A percentile compares a stretch with the other conserved stretches of the same genome.
Conservation (phyloP, 2,329 filamentous ascomycete genomes). For the Trichoderma lentiforme region DNA sequence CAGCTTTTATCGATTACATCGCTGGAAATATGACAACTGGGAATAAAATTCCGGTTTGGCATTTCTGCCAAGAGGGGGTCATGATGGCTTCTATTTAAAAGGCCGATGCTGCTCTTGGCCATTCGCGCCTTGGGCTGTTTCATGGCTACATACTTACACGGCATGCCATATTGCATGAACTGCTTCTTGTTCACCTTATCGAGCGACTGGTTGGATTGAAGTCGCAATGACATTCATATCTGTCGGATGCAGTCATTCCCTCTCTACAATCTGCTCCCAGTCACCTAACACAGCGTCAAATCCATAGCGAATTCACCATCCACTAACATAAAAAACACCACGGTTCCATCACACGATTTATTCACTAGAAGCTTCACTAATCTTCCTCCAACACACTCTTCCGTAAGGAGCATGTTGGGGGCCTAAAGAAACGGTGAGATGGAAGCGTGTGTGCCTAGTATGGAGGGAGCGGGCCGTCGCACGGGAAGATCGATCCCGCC, state of each 20-base stretch:
- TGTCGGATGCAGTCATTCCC: not conserved
- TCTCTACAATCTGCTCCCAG: not conserved
- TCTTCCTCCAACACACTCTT: not conserved
- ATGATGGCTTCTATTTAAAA: not conserved
- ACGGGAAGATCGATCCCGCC: not conserved
- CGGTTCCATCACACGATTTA: not conserved
- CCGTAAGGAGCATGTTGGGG: not conserved
- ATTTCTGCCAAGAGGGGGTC: too few species aligned
- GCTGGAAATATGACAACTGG: not conserved
- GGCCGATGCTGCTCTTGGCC: not conserved
- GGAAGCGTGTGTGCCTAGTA: not conserved
- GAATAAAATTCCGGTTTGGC: too few species aligned
- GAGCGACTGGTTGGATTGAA: not conserved
- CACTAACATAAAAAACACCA: not conserved
- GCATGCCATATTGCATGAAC: not conserved
- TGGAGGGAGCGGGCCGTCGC: not conserved
- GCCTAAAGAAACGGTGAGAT: not conserved
- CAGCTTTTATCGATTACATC: not conserved
- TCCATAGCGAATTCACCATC: not conserved
- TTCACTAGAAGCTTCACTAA: not conserved
- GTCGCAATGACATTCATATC: not conserved
- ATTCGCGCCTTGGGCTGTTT: not conserved
- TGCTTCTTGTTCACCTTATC: not conserved
- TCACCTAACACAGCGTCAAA: not conserved
- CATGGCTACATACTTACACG: not conserved